Conservation (phyloP, 2,329 filamentous ascomycete species). For the Colletotrichum phormii region DNA sequence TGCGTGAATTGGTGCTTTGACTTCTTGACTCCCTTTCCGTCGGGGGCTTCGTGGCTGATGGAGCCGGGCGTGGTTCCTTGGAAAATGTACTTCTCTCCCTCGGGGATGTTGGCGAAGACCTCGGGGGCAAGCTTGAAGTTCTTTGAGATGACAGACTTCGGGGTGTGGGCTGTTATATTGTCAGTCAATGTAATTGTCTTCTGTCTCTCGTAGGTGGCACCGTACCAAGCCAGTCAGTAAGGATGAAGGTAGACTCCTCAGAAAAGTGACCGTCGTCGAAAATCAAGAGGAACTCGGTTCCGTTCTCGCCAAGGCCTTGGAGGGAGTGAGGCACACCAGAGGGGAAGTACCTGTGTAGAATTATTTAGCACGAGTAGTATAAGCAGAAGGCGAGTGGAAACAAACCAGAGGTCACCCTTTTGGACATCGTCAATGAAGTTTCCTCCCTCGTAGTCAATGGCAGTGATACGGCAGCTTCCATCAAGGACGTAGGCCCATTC, state of each 20-base stretch:
- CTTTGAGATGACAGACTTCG: constrained; percentile 77
- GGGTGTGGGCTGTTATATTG: constrained; percentile 68
- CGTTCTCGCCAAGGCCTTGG: constrained; percentile 49
- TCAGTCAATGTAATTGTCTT: neutral
- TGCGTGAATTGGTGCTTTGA: constrained; percentile 78
- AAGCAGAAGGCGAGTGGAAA: neutral
- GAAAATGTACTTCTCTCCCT: constrained; percentile 82
- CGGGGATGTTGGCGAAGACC: constrained; percentile 75
- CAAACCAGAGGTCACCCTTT: constrained; percentile 75
- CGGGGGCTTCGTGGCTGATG: constrained; percentile 74
- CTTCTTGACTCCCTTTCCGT: constrained; percentile 70
- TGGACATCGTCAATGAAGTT: constrained; percentile 82
- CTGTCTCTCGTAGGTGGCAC: neutral
- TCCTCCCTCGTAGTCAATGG: constrained; percentile 79
- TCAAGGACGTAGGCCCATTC: constrained; percentile 83
- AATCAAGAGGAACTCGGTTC: constrained; percentile 53
- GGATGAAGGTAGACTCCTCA: constrained; percentile 75
- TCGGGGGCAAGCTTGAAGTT: constrained; percentile 81
- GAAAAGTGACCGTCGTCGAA: constrained; percentile 64
- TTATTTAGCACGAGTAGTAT: neutral
- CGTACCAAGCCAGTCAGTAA: constrained; percentile 78
- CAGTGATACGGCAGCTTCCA: constrained; percentile 77
- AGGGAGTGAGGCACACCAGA: constrained; percentile 82
- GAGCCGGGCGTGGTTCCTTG: constrained; percentile 73
- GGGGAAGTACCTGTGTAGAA: constrained; percentile 70